Evolutionary conservation across 225 moss, liverwort and hornwort species (phyloP).

Genomic region (Neckera pumila): DNA sequence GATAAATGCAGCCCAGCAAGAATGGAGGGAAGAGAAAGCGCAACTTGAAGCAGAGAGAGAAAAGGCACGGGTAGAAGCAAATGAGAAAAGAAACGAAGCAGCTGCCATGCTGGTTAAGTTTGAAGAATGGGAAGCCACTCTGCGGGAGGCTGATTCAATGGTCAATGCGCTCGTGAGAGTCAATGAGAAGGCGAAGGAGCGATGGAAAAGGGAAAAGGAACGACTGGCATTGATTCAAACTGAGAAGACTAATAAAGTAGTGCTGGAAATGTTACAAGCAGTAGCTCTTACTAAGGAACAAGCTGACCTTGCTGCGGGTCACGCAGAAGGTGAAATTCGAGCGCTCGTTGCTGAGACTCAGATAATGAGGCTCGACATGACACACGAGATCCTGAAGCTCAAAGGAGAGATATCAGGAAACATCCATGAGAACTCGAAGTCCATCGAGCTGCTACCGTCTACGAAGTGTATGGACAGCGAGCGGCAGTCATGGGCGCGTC

Average conservation of each 20-base stretch:
- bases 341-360: constrained; percentile 34
- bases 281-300: constrained; percentile 43
- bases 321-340: constrained; percentile 29
- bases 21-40: constrained; percentile 63
- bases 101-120: constrained; percentile 70
- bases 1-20: constrained; percentile 36
- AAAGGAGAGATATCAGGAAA: constrained; percentile 25
- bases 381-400: constrained; percentile 35
- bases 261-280: constrained; percentile 47
- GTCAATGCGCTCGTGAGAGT: constrained; percentile 81
- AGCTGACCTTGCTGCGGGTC: constrained; percentile 24
- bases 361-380: constrained; percentile 39
- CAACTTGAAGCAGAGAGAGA: constrained; percentile 51
- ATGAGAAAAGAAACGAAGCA: constrained; percentile 72
- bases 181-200: constrained; percentile 75
- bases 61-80: constrained; percentile 56
- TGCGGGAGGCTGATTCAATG: constrained; percentile 71
- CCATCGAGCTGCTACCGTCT: constrained; percentile 19
- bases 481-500: constrained; percentile 43
- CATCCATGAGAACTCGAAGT: constrained; percentile 3
- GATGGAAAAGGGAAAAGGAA: constrained; percentile 62
- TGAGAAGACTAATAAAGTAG: constrained; percentile 19
- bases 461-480: constrained; percentile 30
- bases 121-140: constrained; percentile 67
- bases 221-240: constrained; percentile 20